phyloP scores from a whole-genome alignment of 805 yeast genomes.

The Komagataella ulmi region DNA sequence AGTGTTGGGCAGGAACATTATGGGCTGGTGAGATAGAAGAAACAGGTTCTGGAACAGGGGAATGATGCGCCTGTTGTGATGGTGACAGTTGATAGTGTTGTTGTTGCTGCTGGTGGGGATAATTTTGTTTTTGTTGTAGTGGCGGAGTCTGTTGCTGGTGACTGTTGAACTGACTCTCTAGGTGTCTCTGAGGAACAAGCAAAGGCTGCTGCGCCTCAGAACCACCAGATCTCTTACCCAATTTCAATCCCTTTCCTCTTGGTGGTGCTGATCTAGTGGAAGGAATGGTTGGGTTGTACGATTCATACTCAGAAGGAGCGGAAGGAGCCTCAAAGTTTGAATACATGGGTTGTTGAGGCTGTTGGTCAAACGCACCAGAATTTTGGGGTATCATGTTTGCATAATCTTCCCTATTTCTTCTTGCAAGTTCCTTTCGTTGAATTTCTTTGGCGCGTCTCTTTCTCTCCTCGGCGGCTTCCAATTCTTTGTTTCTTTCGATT shows the following conservation, averaged over 20 bases:
- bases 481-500: conserved; percentile 90
- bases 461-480: conserved; percentile 94
- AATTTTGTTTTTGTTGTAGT: conserved; percentile 12
- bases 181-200: conserved; percentile 13
- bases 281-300: conserved; percentile 15
- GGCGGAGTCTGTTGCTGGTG: conserved; percentile 6
- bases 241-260: conserved; percentile 63
- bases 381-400: conserved; percentile 27
- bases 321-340: conserved; percentile 10
- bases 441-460: conserved; percentile 89
- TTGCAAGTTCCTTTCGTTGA: conserved; percentile 65
- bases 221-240: conserved; percentile 40
- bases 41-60: conserved; percentile 8
- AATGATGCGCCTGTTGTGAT: conserved; percentile 6
- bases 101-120: conserved; percentile 5
- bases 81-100: conserved; percentile 7
- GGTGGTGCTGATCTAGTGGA: conserved; percentile 19
- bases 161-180: conserved; percentile 13
- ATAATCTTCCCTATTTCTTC: conserved; percentile 27
- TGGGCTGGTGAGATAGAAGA: background rate
- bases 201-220: conserved; percentile 8
- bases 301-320: conserved; percentile 1
- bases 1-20: background rate
- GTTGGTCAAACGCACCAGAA: conserved; percentile 6
- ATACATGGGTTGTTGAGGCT: conserved; percentile 1